A percentile compares a stretch with the other conserved stretches of the same genome.
phyloP scores from a whole-genome alignment of 441 rosid genomes.

The Manihot esculenta region DNA sequence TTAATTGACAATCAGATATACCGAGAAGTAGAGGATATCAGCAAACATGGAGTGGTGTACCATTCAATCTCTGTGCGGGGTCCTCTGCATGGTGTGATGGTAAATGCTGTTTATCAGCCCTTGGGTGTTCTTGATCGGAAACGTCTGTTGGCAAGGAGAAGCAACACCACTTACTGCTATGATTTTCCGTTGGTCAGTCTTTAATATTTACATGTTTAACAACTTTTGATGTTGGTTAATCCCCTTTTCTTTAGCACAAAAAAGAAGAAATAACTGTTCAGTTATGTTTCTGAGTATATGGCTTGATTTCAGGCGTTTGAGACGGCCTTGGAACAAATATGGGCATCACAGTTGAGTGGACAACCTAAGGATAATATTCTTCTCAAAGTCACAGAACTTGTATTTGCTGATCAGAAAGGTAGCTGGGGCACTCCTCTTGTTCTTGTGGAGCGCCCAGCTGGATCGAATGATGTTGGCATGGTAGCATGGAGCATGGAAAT shows the following conservation, averaged over 20 bases:
- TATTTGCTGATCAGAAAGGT: conserved; percentile 68
- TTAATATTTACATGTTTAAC: conserved; percentile 19
- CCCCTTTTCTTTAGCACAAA: too few species aligned
- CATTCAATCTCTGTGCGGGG: conserved; percentile 64
- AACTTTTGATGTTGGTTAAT: too few species aligned
- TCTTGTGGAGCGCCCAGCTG: conserved; percentile 60
- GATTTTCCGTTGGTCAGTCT: conserved; percentile 91
- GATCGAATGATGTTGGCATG: conserved; percentile 95
- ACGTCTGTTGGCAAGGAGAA: conserved; percentile 84
- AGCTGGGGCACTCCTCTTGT: conserved; percentile 75
- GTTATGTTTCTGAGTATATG: conserved; percentile 22
- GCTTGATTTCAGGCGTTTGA: conserved; percentile 76
- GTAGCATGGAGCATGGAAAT: conserved; percentile 97
- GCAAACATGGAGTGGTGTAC: conserved; percentile 55
- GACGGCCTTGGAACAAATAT: conserved; percentile 74
- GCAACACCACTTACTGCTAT: conserved; percentile 93
- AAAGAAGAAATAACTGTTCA: conserved; percentile 2
- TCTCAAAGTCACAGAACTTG: conserved; percentile 71
- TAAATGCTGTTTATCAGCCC: conserved; percentile 70
- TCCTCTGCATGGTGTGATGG: conserved; percentile 66
- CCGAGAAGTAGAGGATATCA: conserved; percentile 78
- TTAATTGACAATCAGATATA: conserved; percentile 63
- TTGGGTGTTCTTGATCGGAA: conserved; percentile 75
- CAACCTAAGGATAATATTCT: conserved; percentile 53
- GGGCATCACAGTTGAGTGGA: conserved; percentile 64